Percentiles rank a stretch among this genome's conserved stretches.
Evolutionary conservation across 106 monocot species (phyloP).

Genomic region (Dendrobium chrysotoxum): DNA sequence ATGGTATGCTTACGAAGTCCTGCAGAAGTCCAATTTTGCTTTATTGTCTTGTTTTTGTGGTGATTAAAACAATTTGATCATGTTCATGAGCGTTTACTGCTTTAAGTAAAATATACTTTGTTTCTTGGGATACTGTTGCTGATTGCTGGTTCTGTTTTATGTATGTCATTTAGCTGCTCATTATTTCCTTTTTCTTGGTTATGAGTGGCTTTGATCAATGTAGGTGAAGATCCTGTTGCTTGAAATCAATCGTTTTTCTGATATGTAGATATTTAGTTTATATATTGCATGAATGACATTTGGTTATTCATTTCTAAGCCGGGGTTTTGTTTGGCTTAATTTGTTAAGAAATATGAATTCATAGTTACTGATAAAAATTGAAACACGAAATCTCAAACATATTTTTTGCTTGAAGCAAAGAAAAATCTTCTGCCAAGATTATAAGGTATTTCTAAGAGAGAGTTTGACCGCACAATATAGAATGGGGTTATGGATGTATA

Average conservation of each 20-base stretch:
- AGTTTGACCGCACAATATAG: too few relatives aligned
- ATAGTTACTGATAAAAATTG: too few relatives aligned
- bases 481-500: too few relatives aligned
- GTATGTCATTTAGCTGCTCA: background rate
- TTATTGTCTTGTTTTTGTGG: background rate
- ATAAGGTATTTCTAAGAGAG: too few relatives aligned
- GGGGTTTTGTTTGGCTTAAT: background rate
- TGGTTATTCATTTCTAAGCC: too few relatives aligned
- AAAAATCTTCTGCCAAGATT: too few relatives aligned
- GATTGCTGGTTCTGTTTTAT: background rate
- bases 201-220: background rate
- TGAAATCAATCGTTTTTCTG: background rate
- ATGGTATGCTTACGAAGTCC: constrained; percentile 43
- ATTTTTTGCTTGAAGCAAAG: too few relatives aligned
- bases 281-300: too few relatives aligned
- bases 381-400: too few relatives aligned
- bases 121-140: background rate
- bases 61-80: background rate
- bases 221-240: background rate
- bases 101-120: background rate
- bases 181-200: background rate
- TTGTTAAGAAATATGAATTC: background rate
- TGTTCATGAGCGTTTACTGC: background rate
- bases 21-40: background rate
- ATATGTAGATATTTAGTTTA: background rate